Evolutionary conservation across 1,139 yeast genomes (phyloP), one percentile per base, ranked within the genome.

Genomic region (Protomyces gravidus): DNA sequence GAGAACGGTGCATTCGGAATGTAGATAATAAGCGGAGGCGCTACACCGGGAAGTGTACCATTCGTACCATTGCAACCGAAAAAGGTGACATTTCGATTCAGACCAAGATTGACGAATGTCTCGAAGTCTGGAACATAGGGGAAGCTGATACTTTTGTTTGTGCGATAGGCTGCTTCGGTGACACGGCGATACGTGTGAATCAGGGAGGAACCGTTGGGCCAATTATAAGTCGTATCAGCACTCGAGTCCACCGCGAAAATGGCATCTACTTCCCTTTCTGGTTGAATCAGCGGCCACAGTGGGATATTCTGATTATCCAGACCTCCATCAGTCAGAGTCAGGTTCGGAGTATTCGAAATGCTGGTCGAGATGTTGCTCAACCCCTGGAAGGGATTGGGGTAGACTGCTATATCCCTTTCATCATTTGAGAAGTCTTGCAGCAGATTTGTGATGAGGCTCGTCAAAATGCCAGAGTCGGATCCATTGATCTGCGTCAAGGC

Each of bases 301-400:
- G 97, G 97, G 30, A 89, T 77, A 66, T 85, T 86, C 70, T 89
- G 92, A 13, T 72, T 72, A 72, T 87, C 96, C 71, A 85, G 90
- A 65, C 96, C 96, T 63, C 61, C 40, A 58, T 49, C 55, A 11
- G 55, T 50, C 48, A 50, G 15, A 15, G 60, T 55, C 50, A 48
- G 19, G 21, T 49, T 49, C 21, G 47, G 45, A 13, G 53, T 55
- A 45, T 48, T 55, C 4, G 60, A 48, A 23, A 48, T 50, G 23
- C 48, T 55, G 28, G 21, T 28, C 5, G 60, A 51, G 17, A 48
- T 51, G 46, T 17, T 39, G 17, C 30, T 3, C 0, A 62, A 73
- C 0, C 80, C 77, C 63, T 71, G 78, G 70, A 86, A 89, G 3
- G 96, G 96, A 66, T 87, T 89, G 2, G 95, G 95, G 71, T 78